Evolutionary conservation across 345 rosid species (phyloP).

Genomic region (Arabidopsis arenosa): DNA sequence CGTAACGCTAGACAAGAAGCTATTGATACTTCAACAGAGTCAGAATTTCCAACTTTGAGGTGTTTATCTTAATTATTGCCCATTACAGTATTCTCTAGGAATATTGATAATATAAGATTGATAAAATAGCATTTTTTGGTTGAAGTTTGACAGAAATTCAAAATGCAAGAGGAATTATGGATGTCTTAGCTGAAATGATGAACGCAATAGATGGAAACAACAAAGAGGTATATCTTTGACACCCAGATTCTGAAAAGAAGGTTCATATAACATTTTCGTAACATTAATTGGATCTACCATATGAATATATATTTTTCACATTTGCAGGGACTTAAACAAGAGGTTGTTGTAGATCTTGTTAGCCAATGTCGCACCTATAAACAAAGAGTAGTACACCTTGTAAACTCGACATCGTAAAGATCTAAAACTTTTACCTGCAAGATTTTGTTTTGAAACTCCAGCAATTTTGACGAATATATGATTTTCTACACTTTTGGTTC

Average conservation of each 20-base stretch:
- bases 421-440: background rate
- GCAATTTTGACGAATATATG: background rate
- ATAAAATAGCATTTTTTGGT: slow-evolving; percentile 15
- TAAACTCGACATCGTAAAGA: slow-evolving; percentile 91
- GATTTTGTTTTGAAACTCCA: background rate
- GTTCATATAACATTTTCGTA: background rate
- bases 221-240: slow-evolving; percentile 67
- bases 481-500: background rate
- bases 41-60: slow-evolving; percentile 94
- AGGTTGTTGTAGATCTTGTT: slow-evolving; percentile 92
- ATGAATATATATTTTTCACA: background rate
- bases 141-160: slow-evolving; percentile 93
- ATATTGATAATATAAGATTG: background rate
- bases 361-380: slow-evolving; percentile 94
- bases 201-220: slow-evolving; percentile 82
- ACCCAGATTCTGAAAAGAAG: background rate
- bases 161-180: slow-evolving; percentile 96
- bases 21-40: slow-evolving; percentile 69
- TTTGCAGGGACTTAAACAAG: slow-evolving; percentile 89
- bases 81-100: background rate
- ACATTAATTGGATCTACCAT: background rate
- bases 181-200: slow-evolving; percentile 95
- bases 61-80: slow-evolving; percentile 32
- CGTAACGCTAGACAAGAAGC: slow-evolving; percentile 60
- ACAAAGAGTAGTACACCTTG: slow-evolving; percentile 97